Base-by-base conservation (phyloP, 2,329 filamentous ascomycete genomes). In the Dothiorella sarmentorum region DNA sequence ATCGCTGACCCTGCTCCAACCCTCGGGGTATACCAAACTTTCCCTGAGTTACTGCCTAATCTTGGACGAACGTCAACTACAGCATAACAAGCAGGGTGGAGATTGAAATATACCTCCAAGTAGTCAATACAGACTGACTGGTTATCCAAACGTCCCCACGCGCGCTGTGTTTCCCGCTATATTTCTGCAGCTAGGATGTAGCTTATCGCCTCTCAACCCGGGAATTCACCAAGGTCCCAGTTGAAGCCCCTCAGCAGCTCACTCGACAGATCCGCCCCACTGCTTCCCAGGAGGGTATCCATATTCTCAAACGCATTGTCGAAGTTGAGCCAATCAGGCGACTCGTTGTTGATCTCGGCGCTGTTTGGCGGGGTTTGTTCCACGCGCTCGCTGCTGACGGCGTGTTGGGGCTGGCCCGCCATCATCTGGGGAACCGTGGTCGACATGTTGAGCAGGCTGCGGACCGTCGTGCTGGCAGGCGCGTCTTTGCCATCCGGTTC, bases 221-320 rank as follows among this genome's bases (percentile, higher is more conserved):
- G 38, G 35, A 44, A 56, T 18, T 44, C 52, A 1, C 38, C 38
- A 20, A 56, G 15, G 4, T 73, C 71, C 56, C 73, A 73, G 22
- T 69, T 72, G 56, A 74, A 61, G 11, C 71, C 69, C 56, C 63
- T 66, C 27, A 74, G 52, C 64, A 53, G 9, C 10, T 74, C 71
- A 53, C 71, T 73, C 51, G 69, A 72, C 61, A 73, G 15, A 62
- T 74, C 72, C 9, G 72, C 49, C 1, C 49, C 49, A 7, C 49
- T 29, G 59, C 72, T 73, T 20, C 72, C 71, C 10, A 75, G 35
- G 26, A 75, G 61, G 3, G 69, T 68, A 57, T 74, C 71, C 51
- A 75, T 73, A 33, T 74, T 73, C 63, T 75, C 71, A 62, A 75
- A 75, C 6, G 72, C 72, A 1, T 66, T 65, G 22, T 74, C 71